A percentile compares a stretch with the other conserved stretches of the same genome.
Conservation (phyloP, 495 filamentous ascomycete genomes). For the Penicillium robsamsonii region DNA sequence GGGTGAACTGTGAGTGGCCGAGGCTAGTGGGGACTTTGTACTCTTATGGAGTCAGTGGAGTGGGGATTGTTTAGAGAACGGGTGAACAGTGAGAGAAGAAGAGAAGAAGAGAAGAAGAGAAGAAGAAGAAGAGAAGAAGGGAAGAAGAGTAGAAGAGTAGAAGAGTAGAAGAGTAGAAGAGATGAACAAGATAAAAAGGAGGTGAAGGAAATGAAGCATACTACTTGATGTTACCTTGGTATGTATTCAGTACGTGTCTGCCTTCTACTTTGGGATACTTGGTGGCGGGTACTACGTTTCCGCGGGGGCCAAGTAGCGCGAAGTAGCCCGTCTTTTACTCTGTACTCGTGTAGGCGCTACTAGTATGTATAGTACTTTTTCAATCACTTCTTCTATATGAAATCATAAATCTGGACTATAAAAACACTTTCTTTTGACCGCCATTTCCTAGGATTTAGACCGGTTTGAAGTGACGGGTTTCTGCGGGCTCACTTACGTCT, state of each 20-base stretch:
- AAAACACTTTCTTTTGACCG: constrained; percentile 4
- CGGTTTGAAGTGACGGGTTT: too few species aligned
- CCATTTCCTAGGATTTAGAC: not conserved
- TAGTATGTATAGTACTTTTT: too few species aligned
- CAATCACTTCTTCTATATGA: not conserved
- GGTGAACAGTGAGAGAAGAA: not conserved
- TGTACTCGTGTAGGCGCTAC: not conserved
- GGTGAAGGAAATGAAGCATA: not conserved
- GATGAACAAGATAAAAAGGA: not conserved
- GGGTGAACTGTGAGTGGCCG: constrained; percentile 6
- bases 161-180: not conserved
- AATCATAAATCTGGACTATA: constrained; percentile 1
- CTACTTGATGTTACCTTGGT: not conserved
- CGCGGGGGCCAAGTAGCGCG: not conserved
- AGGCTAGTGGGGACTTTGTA: constrained; percentile 1
- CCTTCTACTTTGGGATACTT: not conserved
- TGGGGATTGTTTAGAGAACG: constrained; percentile 7
- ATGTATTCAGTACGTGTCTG: not conserved
- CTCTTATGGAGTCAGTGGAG: not conserved
- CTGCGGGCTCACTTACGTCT: too few species aligned
- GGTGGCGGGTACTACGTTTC: not conserved
- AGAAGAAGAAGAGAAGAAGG: not conserved
- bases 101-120: not conserved
- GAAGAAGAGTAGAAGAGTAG: not conserved
- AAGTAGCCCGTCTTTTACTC: not conserved